Percentiles rank a stretch among this genome's conserved stretches.
Evolutionary conservation across 176 grass and related monocot genomes (phyloP).

Genomic region (Rhynchospora breviuscula): DNA sequence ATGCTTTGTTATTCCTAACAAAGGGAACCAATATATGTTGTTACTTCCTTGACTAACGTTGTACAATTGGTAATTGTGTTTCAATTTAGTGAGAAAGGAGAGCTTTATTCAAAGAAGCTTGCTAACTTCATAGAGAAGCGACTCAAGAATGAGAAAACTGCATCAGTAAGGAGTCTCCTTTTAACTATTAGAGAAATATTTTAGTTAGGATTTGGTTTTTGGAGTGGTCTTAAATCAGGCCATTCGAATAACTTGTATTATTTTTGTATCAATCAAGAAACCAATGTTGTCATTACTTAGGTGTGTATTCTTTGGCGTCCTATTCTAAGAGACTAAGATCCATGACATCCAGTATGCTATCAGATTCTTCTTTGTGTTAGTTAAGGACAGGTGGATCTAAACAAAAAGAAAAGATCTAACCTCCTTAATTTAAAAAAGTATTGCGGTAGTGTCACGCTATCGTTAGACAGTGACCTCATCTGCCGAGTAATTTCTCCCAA

Average conservation of each 20-base stretch:
- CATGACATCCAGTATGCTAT: not conserved
- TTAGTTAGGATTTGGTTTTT: not conserved
- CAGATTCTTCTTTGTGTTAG: not conserved
- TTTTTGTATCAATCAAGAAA: constrained; percentile 3
- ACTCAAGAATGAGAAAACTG: constrained; percentile 81
- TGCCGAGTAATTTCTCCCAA: not conserved
- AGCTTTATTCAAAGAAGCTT: constrained; percentile 87
- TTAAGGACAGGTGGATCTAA: not conserved
- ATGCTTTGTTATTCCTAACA: not conserved
- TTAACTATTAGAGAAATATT: not conserved
- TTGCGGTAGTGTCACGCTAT: not conserved
- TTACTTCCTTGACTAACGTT: not conserved
- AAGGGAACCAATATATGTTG: not conserved
- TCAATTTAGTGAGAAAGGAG: constrained; percentile 58
- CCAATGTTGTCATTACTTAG: not conserved
- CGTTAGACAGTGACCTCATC: not conserved
- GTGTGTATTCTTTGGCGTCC: not conserved
- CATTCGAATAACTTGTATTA: not conserved
- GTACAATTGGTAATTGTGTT: not conserved
- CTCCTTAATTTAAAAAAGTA: not conserved
- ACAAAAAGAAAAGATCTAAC: not conserved
- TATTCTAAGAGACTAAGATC: not conserved
- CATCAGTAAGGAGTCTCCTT: constrained; percentile 66
- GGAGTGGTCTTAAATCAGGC: not conserved
- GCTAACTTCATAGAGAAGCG: constrained; percentile 93